phyloP scores from a whole-genome alignment of 2,329 filamentous ascomycete genomes.

The Cercospora sp. region DNA sequence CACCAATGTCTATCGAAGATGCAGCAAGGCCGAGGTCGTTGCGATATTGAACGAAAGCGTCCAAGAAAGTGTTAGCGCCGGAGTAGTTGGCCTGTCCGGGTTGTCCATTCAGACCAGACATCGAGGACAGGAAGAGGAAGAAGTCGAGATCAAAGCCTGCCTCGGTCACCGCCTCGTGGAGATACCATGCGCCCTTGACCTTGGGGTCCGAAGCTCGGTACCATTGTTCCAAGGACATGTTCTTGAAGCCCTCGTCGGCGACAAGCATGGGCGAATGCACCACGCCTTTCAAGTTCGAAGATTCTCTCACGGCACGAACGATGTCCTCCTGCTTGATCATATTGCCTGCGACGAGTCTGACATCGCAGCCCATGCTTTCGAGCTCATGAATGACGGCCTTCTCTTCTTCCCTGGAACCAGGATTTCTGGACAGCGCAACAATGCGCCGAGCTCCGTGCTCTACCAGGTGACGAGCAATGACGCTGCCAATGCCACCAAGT shows the following conservation, averaged over 20 bases:
- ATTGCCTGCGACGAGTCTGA: neutral
- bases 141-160: neutral
- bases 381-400: neutral
- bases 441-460: neutral
- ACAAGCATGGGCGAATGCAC: slow-evolving; percentile 19
- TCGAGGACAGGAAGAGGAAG: neutral
- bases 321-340: neutral
- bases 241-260: slow-evolving; percentile 7
- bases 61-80: neutral
- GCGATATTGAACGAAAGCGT: neutral
- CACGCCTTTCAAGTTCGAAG: slow-evolving; percentile 7
- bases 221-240: slow-evolving; percentile 18
- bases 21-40: neutral
- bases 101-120: neutral
- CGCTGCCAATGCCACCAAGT: neutral
- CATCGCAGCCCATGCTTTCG: neutral
- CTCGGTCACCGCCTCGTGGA: neutral
- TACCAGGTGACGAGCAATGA: neutral
- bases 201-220: slow-evolving; percentile 2
- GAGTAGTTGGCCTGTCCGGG: neutral
- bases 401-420: neutral
- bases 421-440: neutral
- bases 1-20: neutral
- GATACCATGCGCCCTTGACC: slow-evolving; percentile 9
- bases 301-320: neutral